Conservation (phyloP, 495 filamentous ascomycete genomes). For the Geopyxis carbonaria region DNA sequence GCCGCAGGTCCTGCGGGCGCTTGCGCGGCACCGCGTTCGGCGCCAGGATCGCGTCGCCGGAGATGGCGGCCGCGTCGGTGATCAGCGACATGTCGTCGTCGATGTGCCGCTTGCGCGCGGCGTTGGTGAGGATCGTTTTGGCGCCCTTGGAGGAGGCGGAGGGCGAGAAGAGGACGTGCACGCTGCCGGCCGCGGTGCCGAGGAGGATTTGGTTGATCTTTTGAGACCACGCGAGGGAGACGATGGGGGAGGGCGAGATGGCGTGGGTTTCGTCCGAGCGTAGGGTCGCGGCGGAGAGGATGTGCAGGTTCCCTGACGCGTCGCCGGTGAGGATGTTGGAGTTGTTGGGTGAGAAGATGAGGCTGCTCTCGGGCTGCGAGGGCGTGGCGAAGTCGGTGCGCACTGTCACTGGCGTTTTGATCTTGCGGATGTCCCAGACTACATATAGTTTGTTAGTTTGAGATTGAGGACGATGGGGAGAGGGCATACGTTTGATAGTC, state of each 20-base stretch:
- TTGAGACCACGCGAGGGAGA: conserved; percentile 76
- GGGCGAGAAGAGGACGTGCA: conserved; percentile 81
- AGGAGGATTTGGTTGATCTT: conserved; percentile 94
- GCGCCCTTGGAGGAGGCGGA: conserved; percentile 62
- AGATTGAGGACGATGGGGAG: neutral
- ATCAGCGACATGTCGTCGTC: conserved; percentile 80
- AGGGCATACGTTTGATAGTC: conserved; percentile 33
- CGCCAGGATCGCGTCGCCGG: conserved; percentile 60
- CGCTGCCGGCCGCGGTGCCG: conserved; percentile 75
- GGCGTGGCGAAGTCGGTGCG: conserved; percentile 70
- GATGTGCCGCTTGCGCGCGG: conserved; percentile 82
- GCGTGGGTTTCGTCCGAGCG: conserved; percentile 67
- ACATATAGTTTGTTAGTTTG: conserved; percentile 32
- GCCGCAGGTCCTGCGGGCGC: conserved; percentile 40
- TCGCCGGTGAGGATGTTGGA: conserved; percentile 80
- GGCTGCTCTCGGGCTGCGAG: conserved; percentile 61
- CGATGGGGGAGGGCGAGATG: conserved; percentile 66
- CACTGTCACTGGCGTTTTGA: conserved; percentile 69
- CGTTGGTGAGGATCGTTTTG: conserved; percentile 76
- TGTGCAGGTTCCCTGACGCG: conserved; percentile 68
- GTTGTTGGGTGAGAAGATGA: conserved; percentile 64
- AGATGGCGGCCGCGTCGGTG: conserved; percentile 59
- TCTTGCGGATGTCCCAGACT: conserved; percentile 93
- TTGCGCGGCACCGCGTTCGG: conserved; percentile 33
- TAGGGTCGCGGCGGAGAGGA: conserved; percentile 81